Conservation (phyloP, 805 yeast genomes). For the Yamadazyma nakazawae region DNA sequence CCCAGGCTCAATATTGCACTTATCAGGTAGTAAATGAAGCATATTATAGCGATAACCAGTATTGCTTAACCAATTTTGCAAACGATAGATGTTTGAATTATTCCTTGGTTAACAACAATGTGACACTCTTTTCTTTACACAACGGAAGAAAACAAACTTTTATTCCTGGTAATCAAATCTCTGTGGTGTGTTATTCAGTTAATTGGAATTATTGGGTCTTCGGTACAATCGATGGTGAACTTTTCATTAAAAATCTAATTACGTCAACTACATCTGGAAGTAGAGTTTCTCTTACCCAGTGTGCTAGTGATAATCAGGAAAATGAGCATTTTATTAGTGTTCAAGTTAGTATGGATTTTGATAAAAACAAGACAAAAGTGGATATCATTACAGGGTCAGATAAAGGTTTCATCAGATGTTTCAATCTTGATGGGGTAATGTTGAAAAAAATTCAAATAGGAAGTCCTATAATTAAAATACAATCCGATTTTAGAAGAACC, state of each 20-base stretch:
- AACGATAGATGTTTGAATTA: conserved; percentile 28
- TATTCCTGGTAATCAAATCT: conserved; percentile 29
- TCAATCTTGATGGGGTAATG: conserved; percentile 24
- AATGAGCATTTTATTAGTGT: conserved; percentile 13
- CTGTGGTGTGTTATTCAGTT: conserved; percentile 12
- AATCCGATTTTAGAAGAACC: conserved; percentile 25
- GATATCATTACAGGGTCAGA: conserved; percentile 27
- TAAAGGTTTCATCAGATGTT: conserved; percentile 22
- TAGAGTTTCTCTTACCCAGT: conserved; percentile 19
- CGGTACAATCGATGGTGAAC: conserved; percentile 26
- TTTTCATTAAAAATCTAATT: conserved; percentile 31
- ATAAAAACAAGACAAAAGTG: conserved; percentile 20
- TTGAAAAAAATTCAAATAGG: conserved; percentile 10
- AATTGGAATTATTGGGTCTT: conserved; percentile 33
- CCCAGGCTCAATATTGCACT: conserved; percentile 25
- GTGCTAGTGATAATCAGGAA: conserved; percentile 12
- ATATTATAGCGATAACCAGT: conserved; percentile 11
- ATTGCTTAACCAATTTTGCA: conserved; percentile 25
- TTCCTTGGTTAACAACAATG: conserved; percentile 25
- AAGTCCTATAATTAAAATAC: conserved; percentile 16
- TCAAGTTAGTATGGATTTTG: conserved; percentile 20
- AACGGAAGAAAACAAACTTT: conserved; percentile 38
- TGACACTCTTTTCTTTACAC: conserved; percentile 28
- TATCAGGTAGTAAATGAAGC: conserved; percentile 28
- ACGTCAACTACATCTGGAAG: conserved; percentile 28